Evolutionary conservation across 1,284 basidiomycete genomes (phyloP).

Genomic region (Austropuccinia psidii): DNA sequence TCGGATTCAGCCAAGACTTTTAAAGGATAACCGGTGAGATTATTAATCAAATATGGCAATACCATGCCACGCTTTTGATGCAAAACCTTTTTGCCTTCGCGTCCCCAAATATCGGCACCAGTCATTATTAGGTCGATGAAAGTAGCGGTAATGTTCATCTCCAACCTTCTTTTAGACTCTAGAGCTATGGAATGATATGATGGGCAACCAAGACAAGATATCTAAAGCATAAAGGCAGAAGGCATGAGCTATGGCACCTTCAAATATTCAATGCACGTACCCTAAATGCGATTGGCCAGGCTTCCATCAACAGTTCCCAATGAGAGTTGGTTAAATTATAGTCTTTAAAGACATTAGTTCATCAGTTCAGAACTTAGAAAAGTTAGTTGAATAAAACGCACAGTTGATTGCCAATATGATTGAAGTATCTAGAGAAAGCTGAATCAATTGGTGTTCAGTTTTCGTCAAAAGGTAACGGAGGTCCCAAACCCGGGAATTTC

Average conservation of each 20-base stretch:
- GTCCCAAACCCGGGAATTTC: too few species aligned
- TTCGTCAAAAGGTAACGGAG: too few species aligned
- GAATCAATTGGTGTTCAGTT: background rate
- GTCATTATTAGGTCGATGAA: conserved; percentile 80
- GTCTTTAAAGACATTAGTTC: conserved; percentile 47
- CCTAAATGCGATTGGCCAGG: conserved; percentile 78
- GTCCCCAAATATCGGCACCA: conserved; percentile 63
- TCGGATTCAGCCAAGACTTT: conserved; percentile 53
- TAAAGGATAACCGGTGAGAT: conserved; percentile 77
- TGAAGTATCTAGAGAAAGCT: conserved; percentile 74
- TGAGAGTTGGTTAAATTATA: conserved; percentile 98
- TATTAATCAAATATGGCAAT: conserved; percentile 86
- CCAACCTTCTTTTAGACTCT: conserved; percentile 68
- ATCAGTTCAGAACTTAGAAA: conserved; percentile 35
- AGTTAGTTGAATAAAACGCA: conserved; percentile 37
- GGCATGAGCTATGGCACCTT: background rate
- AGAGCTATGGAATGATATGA: conserved; percentile 37
- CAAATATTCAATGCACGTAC: conserved; percentile 52
- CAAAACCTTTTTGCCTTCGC: conserved; percentile 64
- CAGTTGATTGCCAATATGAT: conserved; percentile 74
- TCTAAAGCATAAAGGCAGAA: background rate
- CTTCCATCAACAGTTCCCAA: conserved; percentile 99
- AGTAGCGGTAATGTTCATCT: conserved; percentile 84
- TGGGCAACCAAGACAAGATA: conserved; percentile 38
- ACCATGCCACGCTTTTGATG: conserved; percentile 72